phyloP scores from a whole-genome alignment of 805 yeast genomes.

The Zygosaccharomyces lentus region DNA sequence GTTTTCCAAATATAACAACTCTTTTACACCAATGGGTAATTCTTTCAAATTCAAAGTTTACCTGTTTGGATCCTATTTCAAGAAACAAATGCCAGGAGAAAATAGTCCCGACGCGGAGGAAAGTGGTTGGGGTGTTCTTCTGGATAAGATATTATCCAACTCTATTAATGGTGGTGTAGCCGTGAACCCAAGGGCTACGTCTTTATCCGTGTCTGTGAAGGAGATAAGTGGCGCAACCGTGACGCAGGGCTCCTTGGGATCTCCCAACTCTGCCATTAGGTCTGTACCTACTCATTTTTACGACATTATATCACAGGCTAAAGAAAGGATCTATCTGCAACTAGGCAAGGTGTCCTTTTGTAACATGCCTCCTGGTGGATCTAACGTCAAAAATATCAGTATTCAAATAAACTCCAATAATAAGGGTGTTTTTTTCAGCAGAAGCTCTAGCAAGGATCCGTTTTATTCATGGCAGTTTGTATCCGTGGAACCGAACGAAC shows the following conservation, averaged over 20 bases:
- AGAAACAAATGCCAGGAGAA: constrained; percentile 31
- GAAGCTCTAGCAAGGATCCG: constrained; percentile 59
- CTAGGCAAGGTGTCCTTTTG: constrained; percentile 43
- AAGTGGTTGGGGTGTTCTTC: constrained; percentile 86
- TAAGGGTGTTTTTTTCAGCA: constrained; percentile 51
- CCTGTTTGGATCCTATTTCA: constrained; percentile 63
- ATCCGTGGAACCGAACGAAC: constrained; percentile 67
- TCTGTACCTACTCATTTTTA: constrained; percentile 46
- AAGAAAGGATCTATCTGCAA: constrained; percentile 57
- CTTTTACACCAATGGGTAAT: constrained; percentile 50
- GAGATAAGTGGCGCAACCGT: constrained; percentile 56
- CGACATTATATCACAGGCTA: constrained; percentile 56
- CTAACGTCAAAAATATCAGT: constrained; percentile 24
- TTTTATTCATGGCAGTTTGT: constrained; percentile 62
- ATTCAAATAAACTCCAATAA: constrained; percentile 37
- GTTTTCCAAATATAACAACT: constrained; percentile 60
- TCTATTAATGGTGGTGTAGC: constrained; percentile 78
- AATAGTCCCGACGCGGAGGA: constrained; percentile 35
- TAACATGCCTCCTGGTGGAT: constrained; percentile 6
- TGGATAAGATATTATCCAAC: constrained; percentile 73
- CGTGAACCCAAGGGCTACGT: constrained; percentile 75
- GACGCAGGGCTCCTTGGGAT: constrained; percentile 36
- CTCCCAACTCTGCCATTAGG: constrained; percentile 62
- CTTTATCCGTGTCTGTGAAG: constrained; percentile 62
- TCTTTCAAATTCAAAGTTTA: constrained; percentile 68